Evolutionary conservation across 257 asterid species (phyloP), one percentile per base, ranked within the genome.

Genomic region (Ehretia macrophylla): DNA sequence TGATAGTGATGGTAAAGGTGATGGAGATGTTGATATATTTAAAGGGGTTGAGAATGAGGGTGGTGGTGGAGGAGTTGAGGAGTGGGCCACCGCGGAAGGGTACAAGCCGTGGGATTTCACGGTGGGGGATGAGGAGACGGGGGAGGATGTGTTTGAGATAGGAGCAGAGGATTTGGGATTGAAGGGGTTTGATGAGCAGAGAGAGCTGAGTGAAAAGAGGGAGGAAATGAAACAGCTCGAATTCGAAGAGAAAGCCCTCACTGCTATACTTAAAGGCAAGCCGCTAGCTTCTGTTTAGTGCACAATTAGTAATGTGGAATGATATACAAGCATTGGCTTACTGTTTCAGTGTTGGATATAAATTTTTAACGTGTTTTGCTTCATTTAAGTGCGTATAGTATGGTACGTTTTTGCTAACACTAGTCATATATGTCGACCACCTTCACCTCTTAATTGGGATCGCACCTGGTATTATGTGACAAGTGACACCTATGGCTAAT

Each of bases 221-320:
- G 83, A 70, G 65, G 70, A 75, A 69, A 75, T 71, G 8, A 67
- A 67, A 50, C 69, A 56, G 47, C 90, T 87, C 37, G 85, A 87
- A 60, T 52, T 51, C 9, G 96, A 87, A 73, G 94, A 75, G 78
- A 81, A 77, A 69, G 77, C 70, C 52, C 85, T 88, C 56, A 66
- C 62, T 20, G 79, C 67, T 42, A 64, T 69, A 66, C 81, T 91
- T 46, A 81, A 85, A 80, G 98, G 98, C 80, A 42, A 45, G 64
- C 35, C 40, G 62, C 35, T 63, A 32, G 37, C 21, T 17, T 18
- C 44, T 45, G 13, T 51, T 5, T 51, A 17, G 11, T 18, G 8
- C 32, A 17, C 22, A 14, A 21, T 13, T 10, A 8, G 11, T 32
- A 18, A 38, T 61, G 58, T 27, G 4, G 6, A 27, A 27, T 27